Conservation (phyloP, 768 basidiomycete genomes). For the Rhodotorula babjevae region DNA sequence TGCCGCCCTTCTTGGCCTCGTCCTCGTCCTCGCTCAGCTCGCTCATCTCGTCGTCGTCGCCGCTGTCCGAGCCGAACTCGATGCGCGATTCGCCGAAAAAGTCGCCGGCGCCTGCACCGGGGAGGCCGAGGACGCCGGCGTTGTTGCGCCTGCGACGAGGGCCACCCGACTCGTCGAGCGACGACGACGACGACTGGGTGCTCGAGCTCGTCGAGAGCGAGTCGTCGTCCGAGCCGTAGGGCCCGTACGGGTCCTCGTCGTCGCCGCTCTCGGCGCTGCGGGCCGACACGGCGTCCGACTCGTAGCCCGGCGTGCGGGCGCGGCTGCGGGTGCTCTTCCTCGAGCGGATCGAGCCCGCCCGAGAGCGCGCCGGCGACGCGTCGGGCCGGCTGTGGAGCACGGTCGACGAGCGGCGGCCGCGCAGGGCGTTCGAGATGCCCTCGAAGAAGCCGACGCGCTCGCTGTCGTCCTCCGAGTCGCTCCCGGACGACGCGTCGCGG, state of each 20-base stretch:
- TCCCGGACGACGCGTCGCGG: neutral
- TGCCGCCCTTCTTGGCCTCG: constrained; percentile 18
- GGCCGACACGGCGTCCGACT: constrained; percentile 53
- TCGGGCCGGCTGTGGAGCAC: neutral
- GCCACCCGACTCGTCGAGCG: constrained; percentile 18
- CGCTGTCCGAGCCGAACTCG: constrained; percentile 56
- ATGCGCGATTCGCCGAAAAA: constrained; percentile 77
- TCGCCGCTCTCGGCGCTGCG: constrained; percentile 17
- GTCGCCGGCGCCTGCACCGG: constrained; percentile 53
- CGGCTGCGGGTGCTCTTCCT: neutral
- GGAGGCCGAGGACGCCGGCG: constrained; percentile 24
- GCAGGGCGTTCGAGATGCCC: constrained; percentile 30
- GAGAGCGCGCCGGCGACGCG: neutral
- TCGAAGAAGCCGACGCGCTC: constrained; percentile 35
- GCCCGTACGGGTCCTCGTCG: constrained; percentile 42
- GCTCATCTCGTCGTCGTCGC: constrained; percentile 35
- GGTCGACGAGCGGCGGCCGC: constrained; percentile 20
- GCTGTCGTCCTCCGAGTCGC: constrained; percentile 21
- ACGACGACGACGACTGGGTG: constrained; percentile 12
- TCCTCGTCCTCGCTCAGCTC: neutral
- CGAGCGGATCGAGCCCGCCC: constrained; percentile 9
- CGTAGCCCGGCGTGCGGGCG: constrained; percentile 5
- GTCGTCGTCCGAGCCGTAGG: constrained; percentile 38
- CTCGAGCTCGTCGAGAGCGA: constrained; percentile 20
- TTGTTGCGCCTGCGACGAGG: constrained; percentile 16